Conservation (phyloP, 345 rosid species). For the Acer negundo region DNA sequence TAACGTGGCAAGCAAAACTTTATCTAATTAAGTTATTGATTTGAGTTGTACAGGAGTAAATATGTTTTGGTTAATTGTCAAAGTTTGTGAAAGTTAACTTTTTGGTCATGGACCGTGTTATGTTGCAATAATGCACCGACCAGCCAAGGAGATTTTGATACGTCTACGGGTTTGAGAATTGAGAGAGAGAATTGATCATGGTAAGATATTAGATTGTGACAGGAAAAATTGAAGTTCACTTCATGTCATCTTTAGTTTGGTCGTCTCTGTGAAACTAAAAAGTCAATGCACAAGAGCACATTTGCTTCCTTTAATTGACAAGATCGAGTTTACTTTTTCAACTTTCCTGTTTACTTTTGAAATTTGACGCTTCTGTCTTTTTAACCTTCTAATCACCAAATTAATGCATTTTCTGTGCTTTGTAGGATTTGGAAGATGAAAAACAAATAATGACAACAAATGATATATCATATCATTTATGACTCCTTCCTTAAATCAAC, state of each 20-base stretch:
- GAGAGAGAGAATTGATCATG: background rate
- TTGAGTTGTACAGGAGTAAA: background rate
- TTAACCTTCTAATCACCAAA: no score
- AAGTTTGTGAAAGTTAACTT: background rate
- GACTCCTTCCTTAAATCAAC: no score
- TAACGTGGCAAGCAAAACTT: no score
- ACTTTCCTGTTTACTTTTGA: no score
- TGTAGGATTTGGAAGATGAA: no score
- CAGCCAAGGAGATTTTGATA: slow-evolving; percentile 16
- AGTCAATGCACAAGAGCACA: background rate
- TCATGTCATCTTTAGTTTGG: background rate
- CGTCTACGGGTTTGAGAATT: slow-evolving; percentile 1
- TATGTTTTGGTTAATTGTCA: background rate
- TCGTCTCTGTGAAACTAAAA: background rate
- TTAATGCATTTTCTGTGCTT: no score
- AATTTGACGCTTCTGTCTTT: no score
- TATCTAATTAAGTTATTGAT: no score
- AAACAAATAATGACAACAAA: background rate
- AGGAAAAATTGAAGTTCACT: background rate
- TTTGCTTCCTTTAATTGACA: background rate
- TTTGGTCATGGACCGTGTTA: background rate
- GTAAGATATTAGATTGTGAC: background rate
- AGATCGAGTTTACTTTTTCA: background rate
- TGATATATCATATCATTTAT: no score
- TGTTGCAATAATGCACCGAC: slow-evolving; percentile 23